Evolutionary conservation across 768 basidiomycete species (phyloP).

Genomic region (Leucocoprinus leucothites): DNA sequence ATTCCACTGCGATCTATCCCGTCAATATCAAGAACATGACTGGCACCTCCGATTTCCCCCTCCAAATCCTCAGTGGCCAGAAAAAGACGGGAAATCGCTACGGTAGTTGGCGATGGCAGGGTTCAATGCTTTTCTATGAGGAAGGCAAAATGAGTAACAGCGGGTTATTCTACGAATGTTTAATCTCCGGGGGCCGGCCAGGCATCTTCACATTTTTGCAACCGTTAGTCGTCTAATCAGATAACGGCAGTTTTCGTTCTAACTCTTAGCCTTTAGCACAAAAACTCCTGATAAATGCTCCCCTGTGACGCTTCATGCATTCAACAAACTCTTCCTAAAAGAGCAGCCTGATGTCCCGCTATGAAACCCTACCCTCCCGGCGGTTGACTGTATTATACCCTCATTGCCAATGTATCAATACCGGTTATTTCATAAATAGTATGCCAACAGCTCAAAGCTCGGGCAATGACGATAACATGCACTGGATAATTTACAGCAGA

Average conservation of each 20-base stretch:
- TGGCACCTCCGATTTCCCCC: constrained; percentile 34
- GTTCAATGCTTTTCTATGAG: constrained; percentile 53
- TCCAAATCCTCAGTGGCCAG: constrained; percentile 44
- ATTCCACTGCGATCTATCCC: constrained; percentile 52
- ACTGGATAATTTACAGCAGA: constrained; percentile 17
- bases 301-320: constrained; percentile 35
- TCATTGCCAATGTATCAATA: constrained; percentile 12
- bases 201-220: constrained; percentile 49
- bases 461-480: constrained; percentile 12
- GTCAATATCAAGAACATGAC: constrained; percentile 56
- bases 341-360: not conserved
- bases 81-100: constrained; percentile 36
- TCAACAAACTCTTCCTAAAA: constrained; percentile 16
- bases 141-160: constrained; percentile 38
- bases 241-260: not conserved
- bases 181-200: constrained; percentile 22
- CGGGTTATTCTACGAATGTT: constrained; percentile 16
- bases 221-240: constrained; percentile 32
- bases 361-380: not conserved
- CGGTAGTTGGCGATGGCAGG: constrained; percentile 53
- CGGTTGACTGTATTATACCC: not conserved
- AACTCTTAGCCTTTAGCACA: not conserved
- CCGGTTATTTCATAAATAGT: constrained; percentile 9
- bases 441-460: constrained; percentile 11
- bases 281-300: constrained; percentile 34